phyloP scores from a whole-genome alignment of 352 stramenopile species.

The Globisporangium orthogonon region DNA sequence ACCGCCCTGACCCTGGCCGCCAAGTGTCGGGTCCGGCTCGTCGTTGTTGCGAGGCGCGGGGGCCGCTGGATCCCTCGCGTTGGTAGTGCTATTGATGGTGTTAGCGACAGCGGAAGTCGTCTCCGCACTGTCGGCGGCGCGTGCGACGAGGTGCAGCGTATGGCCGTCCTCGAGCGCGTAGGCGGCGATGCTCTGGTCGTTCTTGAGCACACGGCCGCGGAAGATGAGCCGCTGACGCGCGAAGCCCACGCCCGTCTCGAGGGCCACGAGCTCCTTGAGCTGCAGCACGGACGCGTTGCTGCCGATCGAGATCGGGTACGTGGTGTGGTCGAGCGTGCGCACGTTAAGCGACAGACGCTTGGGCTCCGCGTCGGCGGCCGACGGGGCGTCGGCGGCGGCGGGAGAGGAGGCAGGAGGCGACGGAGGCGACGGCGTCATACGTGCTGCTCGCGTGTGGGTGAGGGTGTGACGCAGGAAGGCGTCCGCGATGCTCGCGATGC shows the following conservation, averaged over 20 bases:
- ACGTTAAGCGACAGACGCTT: conserved; percentile 65
- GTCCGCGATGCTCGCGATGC: no score
- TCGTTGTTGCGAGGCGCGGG: conserved; percentile 42
- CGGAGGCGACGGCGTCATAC: no score
- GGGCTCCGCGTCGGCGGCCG: background rate
- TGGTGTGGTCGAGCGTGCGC: conserved; percentile 78
- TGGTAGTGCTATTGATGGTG: conserved; percentile 1
- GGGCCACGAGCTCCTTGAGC: conserved; percentile 64
- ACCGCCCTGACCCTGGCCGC: conserved; percentile 3
- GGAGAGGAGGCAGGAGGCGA: no score
- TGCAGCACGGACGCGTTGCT: conserved; percentile 64
- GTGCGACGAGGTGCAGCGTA: conserved; percentile 72
- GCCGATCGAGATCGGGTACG: conserved; percentile 61
- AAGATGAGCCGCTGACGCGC: conserved; percentile 83
- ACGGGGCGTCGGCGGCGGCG: background rate
- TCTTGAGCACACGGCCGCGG: conserved; percentile 82
- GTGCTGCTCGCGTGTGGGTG: no score
- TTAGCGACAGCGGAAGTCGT: background rate
- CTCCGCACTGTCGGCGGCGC: conserved; percentile 22
- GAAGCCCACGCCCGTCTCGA: conserved; percentile 63
- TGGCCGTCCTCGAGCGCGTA: conserved; percentile 82
- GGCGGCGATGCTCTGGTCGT: conserved; percentile 62
- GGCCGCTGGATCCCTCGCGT: background rate
- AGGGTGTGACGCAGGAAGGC: no score
- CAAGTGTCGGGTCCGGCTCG: conserved; percentile 49